Base-by-base conservation (phyloP, 805 yeast genomes). In the Diddensiella transvaalensis region DNA sequence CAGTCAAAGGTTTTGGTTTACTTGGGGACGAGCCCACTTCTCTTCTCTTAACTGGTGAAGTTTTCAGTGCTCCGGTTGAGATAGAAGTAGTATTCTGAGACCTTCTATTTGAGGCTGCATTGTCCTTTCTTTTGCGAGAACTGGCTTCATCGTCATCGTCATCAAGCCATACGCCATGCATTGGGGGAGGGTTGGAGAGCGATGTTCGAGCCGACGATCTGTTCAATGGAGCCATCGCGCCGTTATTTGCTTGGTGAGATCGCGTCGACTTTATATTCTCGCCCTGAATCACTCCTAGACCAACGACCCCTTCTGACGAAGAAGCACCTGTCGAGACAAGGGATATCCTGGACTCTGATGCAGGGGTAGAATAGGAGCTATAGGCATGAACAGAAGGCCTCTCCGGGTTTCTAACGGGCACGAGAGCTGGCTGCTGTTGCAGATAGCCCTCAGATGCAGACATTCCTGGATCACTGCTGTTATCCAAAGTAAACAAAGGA, bases 161-260 rank as follows among this genome's bases (percentile, higher is more conserved):
- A 45, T 58, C 61, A 22, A 58, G 52, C 61, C 61, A 58, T 10
- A 58, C 61, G 21, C 47, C 52, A 5, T 33, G 32, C 61, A 58
- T 58, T 1, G 57, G 57, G 4, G 61, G 61, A 3, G 45, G 39
- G 18, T 42, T 26, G 8, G 32, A 26, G 8, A 26, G 32, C n/a
- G n/a, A n/a, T n/a, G n/a, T n/a, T n/a, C n/a, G n/a, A n/a, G n/a
- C n/a, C n/a, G n/a, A n/a, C n/a, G n/a, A n/a, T 26, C 32, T 26
- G 11, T 8, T 8, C 32, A 8, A 13, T 13, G 13, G 11, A 13
- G 13, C 13, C 8, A 8, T 8, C 11, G 32, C 11, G 32, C 32
- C 32, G 8, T 26, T 26, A 26, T 26, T 26, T 8, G 11, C 32
- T 8, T 26, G 32, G 13, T 8, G 13, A 26, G 32, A 26, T 13